Conservation (phyloP, 2,329 filamentous ascomycete species). For the Paracamarosporium sp. region DNA sequence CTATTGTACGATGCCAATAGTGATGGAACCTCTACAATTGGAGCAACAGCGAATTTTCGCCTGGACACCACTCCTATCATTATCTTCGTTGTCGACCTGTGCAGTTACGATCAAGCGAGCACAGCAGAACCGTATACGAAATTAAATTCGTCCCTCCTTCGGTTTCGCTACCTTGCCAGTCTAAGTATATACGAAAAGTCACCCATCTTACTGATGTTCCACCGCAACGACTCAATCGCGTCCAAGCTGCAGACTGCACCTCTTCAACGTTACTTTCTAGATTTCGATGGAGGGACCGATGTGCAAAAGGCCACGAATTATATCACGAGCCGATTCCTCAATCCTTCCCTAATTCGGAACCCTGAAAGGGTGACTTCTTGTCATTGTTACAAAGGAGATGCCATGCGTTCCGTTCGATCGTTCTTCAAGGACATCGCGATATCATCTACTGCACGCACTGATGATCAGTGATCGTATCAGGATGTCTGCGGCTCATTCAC, state of each 20-base stretch:
- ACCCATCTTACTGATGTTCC: neutral
- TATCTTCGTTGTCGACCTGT: neutral
- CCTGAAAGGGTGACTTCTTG: neutral
- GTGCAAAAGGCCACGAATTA: neutral
- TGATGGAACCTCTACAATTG: too few relatives aligned
- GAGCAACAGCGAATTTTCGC: too few relatives aligned
- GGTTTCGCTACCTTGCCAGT: neutral
- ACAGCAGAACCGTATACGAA: neutral
- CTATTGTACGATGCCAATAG: neutral
- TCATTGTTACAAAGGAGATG: neutral
- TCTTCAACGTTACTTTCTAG: neutral
- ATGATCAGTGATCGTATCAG: too few relatives aligned
- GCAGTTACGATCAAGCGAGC: neutral
- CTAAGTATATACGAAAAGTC: neutral
- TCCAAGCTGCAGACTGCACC: neutral
- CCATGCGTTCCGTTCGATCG: too few relatives aligned
- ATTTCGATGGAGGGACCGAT: neutral
- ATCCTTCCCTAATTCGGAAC: neutral
- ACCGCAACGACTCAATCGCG: neutral
- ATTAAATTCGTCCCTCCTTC: neutral
- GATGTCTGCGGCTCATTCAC: too few relatives aligned
- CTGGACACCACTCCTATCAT: neutral
- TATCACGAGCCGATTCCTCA: neutral
- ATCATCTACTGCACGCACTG: too few relatives aligned
- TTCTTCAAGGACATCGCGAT: too few relatives aligned